Base-by-base conservation (phyloP, 139 green algal species). In the Astrephomene gubernaculifera region DNA sequence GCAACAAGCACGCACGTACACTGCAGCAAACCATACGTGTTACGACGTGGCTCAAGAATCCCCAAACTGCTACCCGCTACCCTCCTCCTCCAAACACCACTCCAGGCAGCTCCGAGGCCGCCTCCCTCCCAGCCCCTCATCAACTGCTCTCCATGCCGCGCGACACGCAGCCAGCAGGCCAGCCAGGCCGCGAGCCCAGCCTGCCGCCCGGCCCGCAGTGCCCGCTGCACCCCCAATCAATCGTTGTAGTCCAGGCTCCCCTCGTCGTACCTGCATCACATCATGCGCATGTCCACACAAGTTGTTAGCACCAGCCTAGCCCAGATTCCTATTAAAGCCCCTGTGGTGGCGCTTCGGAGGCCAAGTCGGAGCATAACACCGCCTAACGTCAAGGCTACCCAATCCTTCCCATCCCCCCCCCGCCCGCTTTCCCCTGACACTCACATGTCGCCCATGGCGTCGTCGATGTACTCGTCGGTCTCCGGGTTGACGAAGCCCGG, bases 391-490 rank as follows among this genome's bases (percentile, higher is more conserved):
- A 36, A 21, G n/a, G 5, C 14, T 41, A 9, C 38, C 7, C 7
- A 9, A 36, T 24, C 63, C 6, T 36, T 22, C 39, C 39, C 10
- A 53, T 12, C 9, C n/a, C 3, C 52, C 29, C 31, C 31, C 52
- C 54, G 9, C 10, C n/a, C 9, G 45, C 33, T 29, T 39, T 22
- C 74, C 12, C 38, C 7, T n/a, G 63, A 24, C 24, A 43, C 86
- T 63, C 81, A 86, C 83, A 83, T 83, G 44, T 75, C 64, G 41
- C 85, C 91, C 89, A 94, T 92, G 8, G 91, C 91, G 78, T 92
- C 91, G 53, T 94, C 91, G 35, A 94, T 93, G 89, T 94, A 94
- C 39, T 93, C 91, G 68, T 94, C 91, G 12, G 91, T 92, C 86
- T 94, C 91, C n/a, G 69, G 74, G 45, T 57, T 78, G 21, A 53